A percentile compares a stretch with the other conserved stretches of the same genome.
phyloP scores from a whole-genome alignment of 164 flowering plant genomes.

The Litsea cubeba region DNA sequence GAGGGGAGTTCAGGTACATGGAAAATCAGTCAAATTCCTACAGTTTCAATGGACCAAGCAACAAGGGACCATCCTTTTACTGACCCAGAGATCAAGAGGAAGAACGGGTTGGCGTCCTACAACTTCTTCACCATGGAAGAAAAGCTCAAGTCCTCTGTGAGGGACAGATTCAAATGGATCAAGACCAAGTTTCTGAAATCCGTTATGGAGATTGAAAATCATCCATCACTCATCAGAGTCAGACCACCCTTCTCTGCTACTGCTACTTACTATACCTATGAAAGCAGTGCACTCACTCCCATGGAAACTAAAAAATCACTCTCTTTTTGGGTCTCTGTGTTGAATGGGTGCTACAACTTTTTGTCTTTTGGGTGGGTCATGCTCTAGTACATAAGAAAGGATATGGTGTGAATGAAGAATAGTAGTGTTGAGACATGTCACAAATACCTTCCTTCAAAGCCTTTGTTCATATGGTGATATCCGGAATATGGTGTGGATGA shows the following conservation, averaged over 20 bases:
- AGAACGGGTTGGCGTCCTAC: constrained; percentile 60
- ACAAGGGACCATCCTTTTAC: constrained; percentile 34
- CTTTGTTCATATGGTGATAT: too few species aligned
- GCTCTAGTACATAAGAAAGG: not conserved
- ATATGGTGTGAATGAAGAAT: not conserved
- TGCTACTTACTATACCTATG: not conserved
- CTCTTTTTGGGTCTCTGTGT: not conserved
- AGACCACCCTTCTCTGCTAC: not conserved
- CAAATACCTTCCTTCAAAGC: too few species aligned
- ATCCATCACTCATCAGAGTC: not conserved
- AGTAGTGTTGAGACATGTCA: too few species aligned
- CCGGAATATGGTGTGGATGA: not conserved
- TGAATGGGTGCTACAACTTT: not conserved
- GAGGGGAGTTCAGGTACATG: constrained; percentile 32
- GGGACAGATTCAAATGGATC: constrained; percentile 82
- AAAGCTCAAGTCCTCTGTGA: constrained; percentile 54
- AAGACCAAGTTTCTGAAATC: constrained; percentile 55
- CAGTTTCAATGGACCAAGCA: constrained; percentile 60
- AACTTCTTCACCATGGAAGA: constrained; percentile 56
- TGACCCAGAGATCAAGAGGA: constrained; percentile 70
- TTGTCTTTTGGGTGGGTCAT: not conserved
- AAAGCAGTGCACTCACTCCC: not conserved
- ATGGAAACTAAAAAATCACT: too few species aligned
- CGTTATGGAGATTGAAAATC: constrained; percentile 28
- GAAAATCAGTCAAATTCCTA: constrained; percentile 38